Evolutionary conservation across 768 basidiomycete species (phyloP).

Genomic region (Russula sp.): DNA sequence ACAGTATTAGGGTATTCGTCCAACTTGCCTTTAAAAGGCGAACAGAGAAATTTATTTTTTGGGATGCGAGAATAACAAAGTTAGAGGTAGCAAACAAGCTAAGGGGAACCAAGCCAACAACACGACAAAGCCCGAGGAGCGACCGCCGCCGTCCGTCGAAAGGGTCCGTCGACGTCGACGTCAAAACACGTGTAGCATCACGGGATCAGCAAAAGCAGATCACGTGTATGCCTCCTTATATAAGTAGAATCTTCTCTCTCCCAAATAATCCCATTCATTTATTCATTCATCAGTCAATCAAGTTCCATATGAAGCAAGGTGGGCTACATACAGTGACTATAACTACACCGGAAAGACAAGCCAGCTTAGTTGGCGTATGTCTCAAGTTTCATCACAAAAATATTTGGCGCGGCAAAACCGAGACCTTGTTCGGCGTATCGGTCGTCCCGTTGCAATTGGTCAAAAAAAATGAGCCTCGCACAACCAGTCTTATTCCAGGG

Average conservation of each 20-base stretch:
- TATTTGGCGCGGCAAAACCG: conserved; percentile 72
- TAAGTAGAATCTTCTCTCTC: background rate
- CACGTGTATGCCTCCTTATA: conserved; percentile 6
- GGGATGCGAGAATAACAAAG: background rate
- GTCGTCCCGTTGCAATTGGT: conserved; percentile 54
- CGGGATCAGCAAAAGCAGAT: background rate
- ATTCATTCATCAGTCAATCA: background rate
- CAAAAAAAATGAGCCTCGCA: conserved; percentile 66
- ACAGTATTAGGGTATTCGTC: background rate
- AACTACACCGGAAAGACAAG: background rate
- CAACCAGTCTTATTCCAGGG: conserved; percentile 58
- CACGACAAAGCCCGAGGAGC: background rate
- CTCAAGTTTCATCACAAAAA: conserved; percentile 63
- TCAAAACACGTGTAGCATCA: conserved; percentile 21
- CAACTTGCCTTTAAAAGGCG: conserved; percentile 9
- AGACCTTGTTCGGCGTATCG: conserved; percentile 50
- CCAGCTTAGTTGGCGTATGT: conserved; percentile 27
- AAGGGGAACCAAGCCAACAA: background rate
- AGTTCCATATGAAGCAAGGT: background rate
- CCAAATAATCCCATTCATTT: background rate
- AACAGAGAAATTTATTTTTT: background rate
- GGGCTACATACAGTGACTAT: background rate
- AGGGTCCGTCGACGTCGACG: too few relatives aligned
- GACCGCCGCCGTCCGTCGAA: background rate
- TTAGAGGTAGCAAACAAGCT: too few relatives aligned